These are phyloP conservation scores for Pythium vanterpoolii DNA, from an alignment of 352 stramenopile species.

Conservation along the genomic window DNA sequence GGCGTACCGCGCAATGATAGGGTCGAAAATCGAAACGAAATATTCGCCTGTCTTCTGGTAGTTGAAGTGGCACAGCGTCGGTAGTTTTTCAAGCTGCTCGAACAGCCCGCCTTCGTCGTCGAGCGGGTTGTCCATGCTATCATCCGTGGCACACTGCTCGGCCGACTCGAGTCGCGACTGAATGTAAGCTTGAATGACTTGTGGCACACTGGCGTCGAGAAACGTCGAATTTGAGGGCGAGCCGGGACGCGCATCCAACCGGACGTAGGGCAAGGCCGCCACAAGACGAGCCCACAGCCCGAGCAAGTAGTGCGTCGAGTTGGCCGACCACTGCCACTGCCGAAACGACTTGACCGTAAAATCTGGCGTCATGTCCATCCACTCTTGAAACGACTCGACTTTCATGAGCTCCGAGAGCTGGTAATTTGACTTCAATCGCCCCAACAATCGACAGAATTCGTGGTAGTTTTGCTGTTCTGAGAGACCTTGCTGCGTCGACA, in stretches of 20 bases:
- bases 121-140: conserved; percentile 94
- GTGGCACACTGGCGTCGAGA: conserved; percentile 66
- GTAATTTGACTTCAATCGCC: conserved; percentile 97
- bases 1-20: conserved; percentile 92
- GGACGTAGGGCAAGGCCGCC: conserved; percentile 95
- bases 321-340: conserved; percentile 94
- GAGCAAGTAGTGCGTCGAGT: conserved; percentile 97
- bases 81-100: conserved; percentile 96
- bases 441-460: conserved; percentile 97
- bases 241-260: conserved; percentile 55
- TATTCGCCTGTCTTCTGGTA: conserved; percentile 93
- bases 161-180: conserved; percentile 94
- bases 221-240: conserved; percentile 62
- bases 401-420: conserved; percentile 98
- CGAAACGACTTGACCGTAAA: conserved; percentile 97
- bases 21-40: conserved; percentile 93
- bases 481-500: conserved; percentile 94
- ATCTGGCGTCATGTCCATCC: conserved; percentile 93
- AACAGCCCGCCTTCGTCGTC: conserved; percentile 96
- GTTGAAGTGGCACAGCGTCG: conserved; percentile 96
- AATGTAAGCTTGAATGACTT: conserved; percentile 95
- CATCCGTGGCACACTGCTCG: conserved; percentile 91
- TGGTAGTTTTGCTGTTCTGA: conserved; percentile 99
- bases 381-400: conserved; percentile 95
- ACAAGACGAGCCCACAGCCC: conserved; percentile 95